Base-by-base conservation (phyloP, 352 stramenopile genomes). In the Globisporangium rhizosaccharum region DNA sequence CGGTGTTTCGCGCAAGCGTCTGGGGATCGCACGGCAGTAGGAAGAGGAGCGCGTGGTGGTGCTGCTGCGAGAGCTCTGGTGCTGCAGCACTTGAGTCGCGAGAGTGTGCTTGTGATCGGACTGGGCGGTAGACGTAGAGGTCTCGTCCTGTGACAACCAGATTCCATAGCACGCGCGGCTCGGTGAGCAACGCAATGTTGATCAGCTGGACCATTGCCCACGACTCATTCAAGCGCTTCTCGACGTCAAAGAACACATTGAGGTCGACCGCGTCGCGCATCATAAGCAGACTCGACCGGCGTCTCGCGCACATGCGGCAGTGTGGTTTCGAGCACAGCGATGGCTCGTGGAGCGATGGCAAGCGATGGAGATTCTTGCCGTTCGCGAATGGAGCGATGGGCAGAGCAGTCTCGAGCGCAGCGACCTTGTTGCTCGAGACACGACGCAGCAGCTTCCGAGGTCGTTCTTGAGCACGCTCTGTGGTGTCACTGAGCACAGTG, bases 141-240 rank as follows among this genome's bases (percentile, higher is more conserved):
- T 55, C 30, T 15, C 26, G 56, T 20, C 48, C 52, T 17, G 42
- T 10, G 12, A 62, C 36, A 20, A 45, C 44, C 10, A 62, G 26
- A 12, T 30, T 15, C 7, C 25, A 37, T 23, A 56, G 36, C 10
- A 45, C 37, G 20, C 56, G 23, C 20, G 58, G 58, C 17, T 63
- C 51, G 25, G 58, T 59, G 37, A 63, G 39, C 58, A 63, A 18
- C 26, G 58, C 51, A 20, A 63, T 50, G 39, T 63, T 63, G 30
- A 63, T 36, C 0, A 66, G 41, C 1, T 56, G 53, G 10, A 66
- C 48, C 0, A 5, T 37, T 0, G 60, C 61, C 60, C 60, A 66
- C 17, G 45, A 41, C 5, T n/a, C 25, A 3, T 44, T 37, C 11
- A 36, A 23, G 17, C 60, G 60, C 11, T 39, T 23, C 7, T 41